Percentiles rank a stretch among this genome's conserved stretches.
phyloP scores from a whole-genome alignment of 2,329 filamentous ascomycete species.

The Thielaviopsis punctulata region DNA sequence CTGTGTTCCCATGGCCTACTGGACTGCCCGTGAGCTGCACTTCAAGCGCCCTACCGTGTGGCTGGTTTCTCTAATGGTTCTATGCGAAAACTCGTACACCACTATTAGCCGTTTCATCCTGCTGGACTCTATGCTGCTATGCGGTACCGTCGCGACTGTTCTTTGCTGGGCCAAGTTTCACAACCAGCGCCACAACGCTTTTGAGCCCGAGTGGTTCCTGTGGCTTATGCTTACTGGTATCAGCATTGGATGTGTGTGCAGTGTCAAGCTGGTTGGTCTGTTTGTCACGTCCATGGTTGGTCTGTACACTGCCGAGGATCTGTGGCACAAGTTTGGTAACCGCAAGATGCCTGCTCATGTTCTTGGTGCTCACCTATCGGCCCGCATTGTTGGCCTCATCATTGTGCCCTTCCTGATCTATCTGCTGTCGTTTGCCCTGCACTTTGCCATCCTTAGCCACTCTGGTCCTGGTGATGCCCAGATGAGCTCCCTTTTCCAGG shows the following conservation, averaged over 20 bases:
- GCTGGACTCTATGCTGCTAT: conserved; percentile 94
- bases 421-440: conserved; percentile 84
- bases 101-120: conserved; percentile 98
- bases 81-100: conserved; percentile 98
- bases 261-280: conserved; percentile 94
- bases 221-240: conserved; percentile 90
- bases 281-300: conserved; percentile 92
- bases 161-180: conserved; percentile 98
- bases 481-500: conserved; percentile 98
- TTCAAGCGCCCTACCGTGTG: conserved; percentile 77
- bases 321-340: conserved; percentile 97
- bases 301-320: conserved; percentile 85
- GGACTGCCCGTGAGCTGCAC: conserved; percentile 78
- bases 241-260: conserved; percentile 95
- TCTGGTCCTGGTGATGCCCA: conserved; percentile 96
- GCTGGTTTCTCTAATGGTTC: conserved; percentile 90
- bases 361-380: conserved; percentile 61
- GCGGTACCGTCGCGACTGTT: conserved; percentile 94
- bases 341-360: conserved; percentile 70
- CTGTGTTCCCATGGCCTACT: conserved; percentile 89
- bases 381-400: conserved; percentile 75
- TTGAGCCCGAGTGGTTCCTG: conserved; percentile 79
- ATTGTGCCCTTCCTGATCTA: conserved; percentile 80
- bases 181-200: conserved; percentile 67
- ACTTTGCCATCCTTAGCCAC: conserved; percentile 86